These are phyloP conservation scores for Pseudocercospora cruenta DNA, from an alignment of 2,329 filamentous ascomycete genomes.

Conservation along the genomic window DNA sequence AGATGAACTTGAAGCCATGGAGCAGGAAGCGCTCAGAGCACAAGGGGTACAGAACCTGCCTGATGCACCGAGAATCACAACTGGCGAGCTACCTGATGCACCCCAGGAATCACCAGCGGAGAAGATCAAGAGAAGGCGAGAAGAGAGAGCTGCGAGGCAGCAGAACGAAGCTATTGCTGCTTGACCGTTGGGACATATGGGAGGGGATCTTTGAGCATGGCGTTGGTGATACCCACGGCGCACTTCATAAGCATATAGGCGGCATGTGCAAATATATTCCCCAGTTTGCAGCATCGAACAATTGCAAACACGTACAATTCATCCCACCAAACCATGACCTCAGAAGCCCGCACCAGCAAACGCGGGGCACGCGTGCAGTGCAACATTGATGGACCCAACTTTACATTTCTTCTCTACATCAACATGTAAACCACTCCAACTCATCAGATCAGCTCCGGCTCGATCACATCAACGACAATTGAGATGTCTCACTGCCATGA, in stretches of 20 bases:
- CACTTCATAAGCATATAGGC: not conserved
- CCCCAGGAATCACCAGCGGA: slow-evolving; percentile 35
- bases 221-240: slow-evolving; percentile 15
- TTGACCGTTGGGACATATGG: slow-evolving; percentile 6
- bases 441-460: slow-evolving; percentile 15
- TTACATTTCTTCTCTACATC: not conserved
- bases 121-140: slow-evolving; percentile 33
- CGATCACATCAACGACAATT: not conserved
- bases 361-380: not conserved
- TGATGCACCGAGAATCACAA: slow-evolving; percentile 41
- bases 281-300: too few relatives aligned
- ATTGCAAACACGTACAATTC: too few relatives aligned
- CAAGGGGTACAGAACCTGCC: slow-evolving; percentile 40
- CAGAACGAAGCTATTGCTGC: slow-evolving; percentile 33
- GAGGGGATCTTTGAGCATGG: slow-evolving; percentile 1
- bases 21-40: slow-evolving; percentile 59
- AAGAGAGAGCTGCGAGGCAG: slow-evolving; percentile 30
- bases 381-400: not conserved
- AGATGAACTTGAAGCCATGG: slow-evolving; percentile 84
- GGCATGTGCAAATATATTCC: too few relatives aligned
- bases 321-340: too few relatives aligned
- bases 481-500: slow-evolving; percentile 55
- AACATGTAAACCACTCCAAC: slow-evolving; percentile 13
- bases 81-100: slow-evolving; percentile 38
- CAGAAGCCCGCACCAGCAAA: too few relatives aligned